Evolutionary conservation across 225 moss, liverwort and hornwort genomes (phyloP).

Genomic region (Marchantia paleacea): DNA sequence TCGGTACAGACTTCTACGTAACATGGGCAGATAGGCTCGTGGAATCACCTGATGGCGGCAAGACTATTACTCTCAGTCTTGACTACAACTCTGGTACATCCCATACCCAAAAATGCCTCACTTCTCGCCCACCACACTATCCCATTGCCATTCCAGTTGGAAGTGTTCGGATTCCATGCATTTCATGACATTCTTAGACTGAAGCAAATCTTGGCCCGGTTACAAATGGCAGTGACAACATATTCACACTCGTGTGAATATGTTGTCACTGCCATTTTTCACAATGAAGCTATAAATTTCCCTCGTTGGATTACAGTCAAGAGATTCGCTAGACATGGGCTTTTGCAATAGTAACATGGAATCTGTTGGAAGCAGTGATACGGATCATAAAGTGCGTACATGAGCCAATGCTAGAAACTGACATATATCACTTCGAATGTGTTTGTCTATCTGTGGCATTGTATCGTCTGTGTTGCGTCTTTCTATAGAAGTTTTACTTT

Average conservation of each 20-base stretch:
- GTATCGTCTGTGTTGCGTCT: not conserved
- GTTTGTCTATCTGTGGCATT: not conserved
- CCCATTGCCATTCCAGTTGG: too few relatives aligned
- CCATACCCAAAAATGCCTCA: not conserved
- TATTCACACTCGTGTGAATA: too few relatives aligned
- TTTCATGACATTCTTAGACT: not conserved
- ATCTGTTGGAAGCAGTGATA: too few relatives aligned
- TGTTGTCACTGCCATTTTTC: too few relatives aligned
- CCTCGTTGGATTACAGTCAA: too few relatives aligned
- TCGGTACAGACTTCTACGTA: conserved; percentile 33
- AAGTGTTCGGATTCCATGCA: not conserved
- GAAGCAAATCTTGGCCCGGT: not conserved
- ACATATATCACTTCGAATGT: not conserved
- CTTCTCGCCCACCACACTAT: not conserved
- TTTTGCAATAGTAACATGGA: too few relatives aligned
- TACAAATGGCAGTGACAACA: too few relatives aligned
- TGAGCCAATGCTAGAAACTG: not conserved
- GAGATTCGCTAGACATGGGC: too few relatives aligned
- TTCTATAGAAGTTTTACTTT: not conserved
- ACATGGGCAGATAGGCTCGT: conserved; percentile 39
- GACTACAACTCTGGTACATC: conserved; percentile 41
- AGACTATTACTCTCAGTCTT: conserved; percentile 32
- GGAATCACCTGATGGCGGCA: conserved; percentile 33
- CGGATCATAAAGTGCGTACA: not conserved
- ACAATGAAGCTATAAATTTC: too few relatives aligned